Base-by-base conservation (phyloP, 208 protist genomes). In the Acanthamoeba sp. region DNA sequence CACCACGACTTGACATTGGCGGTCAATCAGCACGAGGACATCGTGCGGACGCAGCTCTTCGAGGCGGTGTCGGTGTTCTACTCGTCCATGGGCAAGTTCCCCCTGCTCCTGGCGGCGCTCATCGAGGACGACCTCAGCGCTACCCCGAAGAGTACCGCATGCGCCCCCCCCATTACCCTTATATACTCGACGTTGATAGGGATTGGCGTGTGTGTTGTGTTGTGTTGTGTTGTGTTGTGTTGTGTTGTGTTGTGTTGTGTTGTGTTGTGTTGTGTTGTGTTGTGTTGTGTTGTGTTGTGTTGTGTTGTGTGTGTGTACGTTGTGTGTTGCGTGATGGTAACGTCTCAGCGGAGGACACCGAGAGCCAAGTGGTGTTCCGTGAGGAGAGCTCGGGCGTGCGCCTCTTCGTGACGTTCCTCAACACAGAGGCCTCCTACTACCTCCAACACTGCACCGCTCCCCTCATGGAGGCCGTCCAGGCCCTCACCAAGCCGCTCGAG, bases 61-160 rank as follows among this genome's bases (percentile, higher is more conserved):
- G 76, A 85, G 45, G 76, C 76, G 9, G 42, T 85, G 76, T 50
- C 76, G 42, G 24, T 85, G 18, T 85, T 85, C 48, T 85, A 59
- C 45, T 85, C 76, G 76, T 27, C 29, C n/a, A 85, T 85, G 76
- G 76, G 76, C 42, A 85, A 85, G 45, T 57, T 85, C 24, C 76
- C 76, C 22, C 42, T 42, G 18, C 76, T 85, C n/a, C 76, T 85
- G 20, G 45, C 20, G 10, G 27, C 76, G 0, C 76, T 85, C 29
- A 38, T 85, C 76, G 42, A 85, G 34, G 76, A 85, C 32, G 76
- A 80, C 18, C 71, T 80, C 71, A 34, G 10, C 22, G 71, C 71
- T 36, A 48, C 42, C 24, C 45, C 32, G 10, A 32, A 52, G 2
- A 16, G 45, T 85, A 57, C 38, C 22, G 9, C 27, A 18, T 40